Evolutionary conservation across 1,139 yeast genomes (phyloP).

Genomic region (Yamadazyma aaseri): DNA sequence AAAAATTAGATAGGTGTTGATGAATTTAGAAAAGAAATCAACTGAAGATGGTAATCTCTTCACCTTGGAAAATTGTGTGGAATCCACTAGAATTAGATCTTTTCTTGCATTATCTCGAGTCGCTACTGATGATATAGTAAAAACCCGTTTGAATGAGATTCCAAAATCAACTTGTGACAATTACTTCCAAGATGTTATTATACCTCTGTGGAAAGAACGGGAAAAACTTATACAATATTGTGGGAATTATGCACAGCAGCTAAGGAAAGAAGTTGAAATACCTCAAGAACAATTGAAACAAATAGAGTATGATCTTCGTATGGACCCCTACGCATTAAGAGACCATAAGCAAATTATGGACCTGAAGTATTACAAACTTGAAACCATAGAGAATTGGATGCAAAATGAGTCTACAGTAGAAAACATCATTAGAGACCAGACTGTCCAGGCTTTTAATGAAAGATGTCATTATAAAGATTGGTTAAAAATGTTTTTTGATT

Average conservation of each 20-base stretch:
- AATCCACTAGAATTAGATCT: constrained; percentile 35
- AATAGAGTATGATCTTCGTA: constrained; percentile 28
- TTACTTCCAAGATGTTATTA: constrained; percentile 28
- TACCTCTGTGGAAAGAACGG: constrained; percentile 40
- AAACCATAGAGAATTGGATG: constrained; percentile 37
- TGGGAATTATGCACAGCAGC: constrained; percentile 21
- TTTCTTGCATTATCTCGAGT: constrained; percentile 39
- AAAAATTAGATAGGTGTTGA: too few species aligned
- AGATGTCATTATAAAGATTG: constrained; percentile 40
- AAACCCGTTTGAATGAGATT: constrained; percentile 37
- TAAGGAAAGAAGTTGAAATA: constrained; percentile 19
- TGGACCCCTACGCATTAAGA: constrained; percentile 42
- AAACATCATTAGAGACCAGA: constrained; percentile 32
- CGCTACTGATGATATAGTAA: constrained; percentile 40
- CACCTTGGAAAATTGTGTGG: constrained; percentile 31
- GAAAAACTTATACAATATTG: constrained; percentile 32
- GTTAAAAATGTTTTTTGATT: constrained; percentile 15
- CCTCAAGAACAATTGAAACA: constrained; percentile 2
- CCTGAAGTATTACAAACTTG: constrained; percentile 25
- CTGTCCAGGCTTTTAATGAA: constrained; percentile 32
- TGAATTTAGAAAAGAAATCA: too few species aligned
- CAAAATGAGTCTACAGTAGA: constrained; percentile 36
- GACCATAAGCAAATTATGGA: constrained; percentile 22
- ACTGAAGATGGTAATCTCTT: too few species aligned
- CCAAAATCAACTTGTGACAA: constrained; percentile 23